Evolutionary conservation across 1,139 yeast genomes (phyloP), one percentile per base, ranked within the genome.

Genomic region (Lodderomyces theae): DNA sequence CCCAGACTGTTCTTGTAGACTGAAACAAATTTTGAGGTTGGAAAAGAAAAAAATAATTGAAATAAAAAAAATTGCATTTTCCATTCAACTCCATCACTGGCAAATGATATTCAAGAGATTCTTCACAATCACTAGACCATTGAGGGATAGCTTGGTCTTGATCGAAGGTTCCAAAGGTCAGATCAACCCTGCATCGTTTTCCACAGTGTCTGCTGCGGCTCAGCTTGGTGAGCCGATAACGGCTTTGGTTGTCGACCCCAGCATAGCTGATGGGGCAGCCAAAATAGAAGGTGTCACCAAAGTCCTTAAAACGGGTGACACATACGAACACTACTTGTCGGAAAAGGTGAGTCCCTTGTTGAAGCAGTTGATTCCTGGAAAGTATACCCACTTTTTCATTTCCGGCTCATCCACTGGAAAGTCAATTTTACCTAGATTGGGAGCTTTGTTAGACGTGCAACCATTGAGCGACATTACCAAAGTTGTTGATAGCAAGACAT

Each of bases 401-500:
- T 80, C 96, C 9, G 87, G 92, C 33, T 82, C 95, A 12, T 81
- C 96, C 0, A 83, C 82, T 19, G 97, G 97, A 38, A 90, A 90
- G 62, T 85, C 86, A 47, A 66, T 90, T 35, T 68, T 92, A 42
- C 97, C 98, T 29, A 76, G 98, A 51, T 74, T 86, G 25, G 95
- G 87, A 26, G 97, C 97, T 1, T 56, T 85, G 43, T 67, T 90
- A 44, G 96, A 92, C 56, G 76, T 79, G 21, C 97, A 92, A 66
- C 97, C 97, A 35, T 66, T 92, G 42, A 79, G 90, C 29, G 97
- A 92, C 56, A 75, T 92, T 45, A 77, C 77, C 50, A 78, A 79
- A 56, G 82, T 92, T 34, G 77, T 76, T 49, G 71, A 80, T 40
- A 72, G 77, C 21, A 76, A 76, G 47, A 86, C 95, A 5, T 92